A percentile compares a stretch with the other conserved stretches of the same genome.
Conservation (phyloP, 1,284 basidiomycete genomes). For the Ustilago shanxiensis region DNA sequence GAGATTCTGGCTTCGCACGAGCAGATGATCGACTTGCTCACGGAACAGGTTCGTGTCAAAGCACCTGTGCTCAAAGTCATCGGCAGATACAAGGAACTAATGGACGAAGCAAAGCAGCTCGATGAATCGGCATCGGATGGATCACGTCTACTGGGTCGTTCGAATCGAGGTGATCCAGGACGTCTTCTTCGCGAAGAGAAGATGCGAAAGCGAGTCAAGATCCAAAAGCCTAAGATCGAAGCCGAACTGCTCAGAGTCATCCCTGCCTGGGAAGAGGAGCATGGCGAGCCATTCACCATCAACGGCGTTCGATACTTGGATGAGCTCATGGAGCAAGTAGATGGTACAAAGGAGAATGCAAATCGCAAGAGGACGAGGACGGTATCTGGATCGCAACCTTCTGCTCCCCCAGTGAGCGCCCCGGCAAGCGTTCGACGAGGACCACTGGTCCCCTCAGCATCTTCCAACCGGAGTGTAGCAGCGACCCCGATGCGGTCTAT, state of each 20-base stretch:
- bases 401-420: slow-evolving; percentile 31
- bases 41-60: slow-evolving; percentile 83
- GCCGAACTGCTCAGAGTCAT: slow-evolving; percentile 84
- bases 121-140: slow-evolving; percentile 77
- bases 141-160: slow-evolving; percentile 71
- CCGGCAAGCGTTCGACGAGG: slow-evolving; percentile 38
- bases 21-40: slow-evolving; percentile 83
- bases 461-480: slow-evolving; percentile 32
- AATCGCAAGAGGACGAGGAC: slow-evolving; percentile 42
- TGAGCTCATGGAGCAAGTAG: slow-evolving; percentile 73
- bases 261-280: slow-evolving; percentile 87
- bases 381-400: slow-evolving; percentile 22
- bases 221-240: slow-evolving; percentile 92
- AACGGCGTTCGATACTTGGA: slow-evolving; percentile 86
- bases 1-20: slow-evolving; percentile 84
- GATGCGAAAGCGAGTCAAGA: slow-evolving; percentile 93
- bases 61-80: slow-evolving; percentile 82
- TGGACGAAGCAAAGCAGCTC: slow-evolving; percentile 86
- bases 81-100: slow-evolving; percentile 90
- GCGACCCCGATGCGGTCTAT: slow-evolving; percentile 43
- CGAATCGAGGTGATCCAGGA: slow-evolving; percentile 74
- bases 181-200: slow-evolving; percentile 90
- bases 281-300: slow-evolving; percentile 83
- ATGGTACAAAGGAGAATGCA: slow-evolving; percentile 55
- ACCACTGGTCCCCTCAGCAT: slow-evolving; percentile 27